phyloP scores from a whole-genome alignment of 1,284 basidiomycete genomes.

The Sphaerobolus stellatus region DNA sequence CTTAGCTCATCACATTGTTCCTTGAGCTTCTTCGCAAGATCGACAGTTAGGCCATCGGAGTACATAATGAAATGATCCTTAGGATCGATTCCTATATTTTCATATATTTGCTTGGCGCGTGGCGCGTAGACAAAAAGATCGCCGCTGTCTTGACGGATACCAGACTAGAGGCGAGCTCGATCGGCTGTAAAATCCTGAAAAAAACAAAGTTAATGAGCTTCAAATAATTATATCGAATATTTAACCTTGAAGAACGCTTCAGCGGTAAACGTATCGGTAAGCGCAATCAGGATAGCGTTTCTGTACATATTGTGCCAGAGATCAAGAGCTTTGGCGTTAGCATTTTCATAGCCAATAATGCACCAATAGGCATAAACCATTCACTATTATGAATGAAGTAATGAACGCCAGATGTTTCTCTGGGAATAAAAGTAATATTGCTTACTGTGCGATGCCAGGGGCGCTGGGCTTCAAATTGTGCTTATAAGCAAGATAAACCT shows the following conservation, averaged over 20 bases:
- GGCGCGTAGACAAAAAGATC: constrained; percentile 79
- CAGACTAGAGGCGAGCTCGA: constrained; percentile 70
- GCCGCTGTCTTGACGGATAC: constrained; percentile 90
- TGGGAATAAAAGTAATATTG: constrained; percentile 19
- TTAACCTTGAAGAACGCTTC: constrained; percentile 75
- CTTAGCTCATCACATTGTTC: constrained; percentile 72
- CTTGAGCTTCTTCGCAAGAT: constrained; percentile 70
- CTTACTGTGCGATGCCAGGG: constrained; percentile 88
- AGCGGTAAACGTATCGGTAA: constrained; percentile 93
- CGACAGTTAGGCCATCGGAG: constrained; percentile 76
- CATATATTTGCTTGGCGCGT: constrained; percentile 69
- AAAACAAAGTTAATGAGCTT: neutral
- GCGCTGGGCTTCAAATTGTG: constrained; percentile 71
- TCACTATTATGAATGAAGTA: constrained; percentile 54
- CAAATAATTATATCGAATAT: neutral
- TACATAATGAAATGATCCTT: constrained; percentile 75
- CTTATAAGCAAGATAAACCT: constrained; percentile 81
- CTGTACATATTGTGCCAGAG: constrained; percentile 84
- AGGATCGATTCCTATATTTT: constrained; percentile 63
- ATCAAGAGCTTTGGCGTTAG: constrained; percentile 72
- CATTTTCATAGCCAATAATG: constrained; percentile 76
- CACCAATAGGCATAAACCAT: constrained; percentile 95
- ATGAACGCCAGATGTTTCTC: too few relatives aligned
- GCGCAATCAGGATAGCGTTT: constrained; percentile 59
- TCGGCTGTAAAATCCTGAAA: constrained; percentile 64